Base-by-base conservation (phyloP, 306 rosid species). In the Psophocarpus tetragonolobus region DNA sequence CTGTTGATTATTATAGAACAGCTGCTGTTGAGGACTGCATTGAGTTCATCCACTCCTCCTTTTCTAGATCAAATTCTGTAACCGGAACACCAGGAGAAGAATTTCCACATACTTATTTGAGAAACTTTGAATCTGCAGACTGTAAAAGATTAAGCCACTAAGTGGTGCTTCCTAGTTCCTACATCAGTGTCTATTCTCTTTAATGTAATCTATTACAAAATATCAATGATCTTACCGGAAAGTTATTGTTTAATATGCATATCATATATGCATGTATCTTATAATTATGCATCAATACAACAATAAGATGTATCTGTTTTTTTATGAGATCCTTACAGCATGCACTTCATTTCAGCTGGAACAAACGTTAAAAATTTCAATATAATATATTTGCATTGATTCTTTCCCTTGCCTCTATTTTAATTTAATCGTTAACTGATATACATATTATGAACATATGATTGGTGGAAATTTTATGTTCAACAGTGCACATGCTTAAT, bases 1-100 rank as follows among this genome's bases (percentile, higher is more conserved):
- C 87, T 29, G 63, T 76, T 53, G 98, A 94, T 85, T 87, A 86
- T 57, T 86, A 83, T 30, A 85, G 90, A 76, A 76, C 88, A 66
- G 94, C 89, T 64, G 97, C 97, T 26, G 84, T 94, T 33, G 96
- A 94, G 70, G 96, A 94, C 65, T 94, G 98, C 85, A 94, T 94
- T 64, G 91, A 91, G 85, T 91, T 91, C 86, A 85, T 94, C 44
- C 92, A 91, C 78, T 66, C 96, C 56, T 90, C 94, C 32, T 85
- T 85, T 62, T 87, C 97, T 13, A 83, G 90, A 80, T 85, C 94
- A 65, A 87, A 87, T 80, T 87, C 94, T 42, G 53, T 71, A 24
- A 42, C 71, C 20, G 32, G 69, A 21, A n/a, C 44, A 9, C 26
- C 85, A 38, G 69, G 9, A 45, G 56, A 79, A 21, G 63, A 78